phyloP scores from a whole-genome alignment of 495 filamentous ascomycete genomes.

The Aspergillus sclerotiicarbonarius region DNA sequence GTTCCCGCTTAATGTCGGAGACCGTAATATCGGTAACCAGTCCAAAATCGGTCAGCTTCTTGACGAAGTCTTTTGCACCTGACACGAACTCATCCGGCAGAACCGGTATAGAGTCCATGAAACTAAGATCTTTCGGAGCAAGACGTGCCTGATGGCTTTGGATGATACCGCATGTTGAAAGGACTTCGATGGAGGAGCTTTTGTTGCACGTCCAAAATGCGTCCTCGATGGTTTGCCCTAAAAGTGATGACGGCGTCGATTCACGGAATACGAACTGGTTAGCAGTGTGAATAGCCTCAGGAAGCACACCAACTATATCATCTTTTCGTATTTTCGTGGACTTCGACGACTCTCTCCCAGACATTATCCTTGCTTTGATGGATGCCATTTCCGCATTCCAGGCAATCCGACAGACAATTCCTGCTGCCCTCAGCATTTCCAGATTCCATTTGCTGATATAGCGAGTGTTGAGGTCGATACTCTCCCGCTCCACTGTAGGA shows the following conservation, averaged over 20 bases:
- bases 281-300: constrained; percentile 68
- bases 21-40: constrained; percentile 82
- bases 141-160: constrained; percentile 74
- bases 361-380: constrained; percentile 49
- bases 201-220: constrained; percentile 92
- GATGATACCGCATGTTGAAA: constrained; percentile 82
- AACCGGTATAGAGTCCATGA: constrained; percentile 87
- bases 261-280: constrained; percentile 80
- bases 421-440: constrained; percentile 90
- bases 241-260: constrained; percentile 79
- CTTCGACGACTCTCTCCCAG: constrained; percentile 38
- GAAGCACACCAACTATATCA: constrained; percentile 64
- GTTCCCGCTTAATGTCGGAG: constrained; percentile 76
- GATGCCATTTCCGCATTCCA: constrained; percentile 83
- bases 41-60: constrained; percentile 72
- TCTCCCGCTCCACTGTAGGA: constrained; percentile 97
- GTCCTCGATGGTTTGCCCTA: constrained; percentile 83
- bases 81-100: constrained; percentile 71
- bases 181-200: constrained; percentile 75
- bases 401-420: constrained; percentile 83
- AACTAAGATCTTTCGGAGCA: constrained; percentile 77
- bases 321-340: constrained; percentile 57
- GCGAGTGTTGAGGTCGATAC: constrained; percentile 92
- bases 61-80: constrained; percentile 65
- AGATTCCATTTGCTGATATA: constrained; percentile 93